Evolutionary conservation across 1,284 basidiomycete species (phyloP), one percentile per base, ranked within the genome.

Genomic region (Athelia psychrophila): DNA sequence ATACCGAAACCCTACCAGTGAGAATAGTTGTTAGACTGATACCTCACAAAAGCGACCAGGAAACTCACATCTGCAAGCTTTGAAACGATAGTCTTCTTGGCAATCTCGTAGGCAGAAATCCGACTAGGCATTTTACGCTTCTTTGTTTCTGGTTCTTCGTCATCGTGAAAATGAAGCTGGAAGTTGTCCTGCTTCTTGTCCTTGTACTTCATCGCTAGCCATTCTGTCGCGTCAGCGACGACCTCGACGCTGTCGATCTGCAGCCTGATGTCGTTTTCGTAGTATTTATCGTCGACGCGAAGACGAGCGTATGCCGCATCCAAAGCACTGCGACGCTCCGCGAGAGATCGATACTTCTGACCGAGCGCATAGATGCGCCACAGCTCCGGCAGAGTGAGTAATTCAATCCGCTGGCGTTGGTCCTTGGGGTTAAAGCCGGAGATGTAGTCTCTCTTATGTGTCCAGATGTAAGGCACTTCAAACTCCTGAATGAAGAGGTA

Each of bases 381-480:
- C 8, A 98, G 69, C 61, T 98, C 93, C 49, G 84, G 76, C 52
- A 88, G 75, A 56, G 73, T 81, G 51, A 98, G 78, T 33, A 96
- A 82, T 57, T 91, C 86, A 22, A 81, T 66, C 27, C 80, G 80
- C 19, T 66, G 64, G 47, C 68, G 75, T 51, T 79, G 77, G 54
- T 84, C 81, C 38, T 73, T 68, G 48, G 79, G 74, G 59, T 91
- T 85, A 66, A 91, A 88, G 66, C 88, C 82, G 42, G 85, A 86
- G 61, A 96, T 86, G 64, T 92, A 88, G 67, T 99, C 97, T 47
- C 92, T 84, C 63, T 93, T 92, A 74, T 98, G 93, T 24, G 87
- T 85, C 86, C 90, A 98, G 57, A 99, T 86, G 68, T 95, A 97
- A 0, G 97, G 94, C 8, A 97, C 94, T 66, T 99, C 97, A 58